Evolutionary conservation across 2,329 filamentous ascomycete genomes (phyloP).

Genomic region (Ophiostoma montium): DNA sequence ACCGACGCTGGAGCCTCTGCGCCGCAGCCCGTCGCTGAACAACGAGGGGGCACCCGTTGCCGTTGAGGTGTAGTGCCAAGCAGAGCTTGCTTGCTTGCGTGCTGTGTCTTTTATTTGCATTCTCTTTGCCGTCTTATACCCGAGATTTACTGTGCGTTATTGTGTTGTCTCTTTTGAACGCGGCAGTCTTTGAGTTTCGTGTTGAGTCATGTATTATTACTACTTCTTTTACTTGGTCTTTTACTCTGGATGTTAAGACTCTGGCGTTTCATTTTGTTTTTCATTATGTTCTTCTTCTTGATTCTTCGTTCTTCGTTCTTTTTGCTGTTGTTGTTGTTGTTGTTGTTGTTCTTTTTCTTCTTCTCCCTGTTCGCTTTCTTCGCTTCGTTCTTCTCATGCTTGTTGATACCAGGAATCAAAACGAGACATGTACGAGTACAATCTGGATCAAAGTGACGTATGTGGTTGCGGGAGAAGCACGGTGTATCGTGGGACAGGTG

Average conservation of each 20-base stretch:
- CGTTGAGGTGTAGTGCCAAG: constrained; percentile 15
- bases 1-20: constrained; percentile 14
- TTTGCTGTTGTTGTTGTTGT: background rate
- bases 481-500: background rate
- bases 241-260: no score
- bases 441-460: no score
- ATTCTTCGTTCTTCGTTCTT: no score
- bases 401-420: no score
- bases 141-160: constrained; percentile 15
- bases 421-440: no score
- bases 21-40: constrained; percentile 16
- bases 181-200: constrained; percentile 13
- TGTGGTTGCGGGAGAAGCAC: background rate
- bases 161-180: constrained; percentile 10
- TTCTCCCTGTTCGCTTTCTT: background rate
- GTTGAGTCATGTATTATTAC: background rate
- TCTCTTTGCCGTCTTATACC: constrained; percentile 16
- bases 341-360: background rate
- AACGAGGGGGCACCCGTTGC: constrained; percentile 17
- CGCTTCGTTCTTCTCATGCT: no score
- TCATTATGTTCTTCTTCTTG: background rate
- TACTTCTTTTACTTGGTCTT: background rate
- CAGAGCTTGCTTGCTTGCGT: background rate
- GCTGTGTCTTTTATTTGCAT: constrained; percentile 10
- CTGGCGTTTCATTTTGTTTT: background rate